Base-by-base conservation (phyloP, 768 basidiomycete species). In the Lanmaoa rubissima region DNA sequence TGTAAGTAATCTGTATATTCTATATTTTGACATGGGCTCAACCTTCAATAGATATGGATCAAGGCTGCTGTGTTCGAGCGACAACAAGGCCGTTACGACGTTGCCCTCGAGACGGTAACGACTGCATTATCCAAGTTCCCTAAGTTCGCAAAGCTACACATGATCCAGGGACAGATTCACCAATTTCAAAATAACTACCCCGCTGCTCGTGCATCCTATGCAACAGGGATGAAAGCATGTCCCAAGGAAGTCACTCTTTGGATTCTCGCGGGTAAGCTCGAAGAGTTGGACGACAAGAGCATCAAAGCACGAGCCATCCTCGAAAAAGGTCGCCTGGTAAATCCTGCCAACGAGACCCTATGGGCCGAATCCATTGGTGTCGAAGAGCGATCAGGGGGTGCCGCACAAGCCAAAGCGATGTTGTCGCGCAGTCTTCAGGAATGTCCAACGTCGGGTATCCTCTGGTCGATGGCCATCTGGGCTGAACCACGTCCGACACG, bases 21-120 rank as follows among this genome's bases (percentile, higher is more conserved):
- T 19, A n/a, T 2, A 8, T 19, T 11, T 26, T 19, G 40, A 38
- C 41, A 21, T 1, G 2, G n/a, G 17, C 28, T 41, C 43, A 45
- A 50, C 38, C 24, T 28, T 24, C 7, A 7, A 10, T 66, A 96
- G 94, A 98, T 99, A 50, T 99, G 96, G 97, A 94, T 98, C 94
- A 98, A 99, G 71, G 93, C 92, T 1, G 94, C 92, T 2, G 92
- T 92, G 1, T 94, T 99, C 63, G 94, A 98, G 67, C 82, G 95
- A 11, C 91, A 96, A 68, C 92, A 94, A 70, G 87, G 87, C 2
- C 82, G 87, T 59, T 77, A 85, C 6, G 79, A 83, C 16, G 81
- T 78, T 1, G 94, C 96, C 0, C 80, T 98, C 19, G 76, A 85
- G 59, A 93, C 89, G 0, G 79, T 94, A 11, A 75, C 84, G 16